Evolutionary conservation across 2,329 filamentous ascomycete genomes (phyloP).

Genomic region (Lecanicillium sp.): DNA sequence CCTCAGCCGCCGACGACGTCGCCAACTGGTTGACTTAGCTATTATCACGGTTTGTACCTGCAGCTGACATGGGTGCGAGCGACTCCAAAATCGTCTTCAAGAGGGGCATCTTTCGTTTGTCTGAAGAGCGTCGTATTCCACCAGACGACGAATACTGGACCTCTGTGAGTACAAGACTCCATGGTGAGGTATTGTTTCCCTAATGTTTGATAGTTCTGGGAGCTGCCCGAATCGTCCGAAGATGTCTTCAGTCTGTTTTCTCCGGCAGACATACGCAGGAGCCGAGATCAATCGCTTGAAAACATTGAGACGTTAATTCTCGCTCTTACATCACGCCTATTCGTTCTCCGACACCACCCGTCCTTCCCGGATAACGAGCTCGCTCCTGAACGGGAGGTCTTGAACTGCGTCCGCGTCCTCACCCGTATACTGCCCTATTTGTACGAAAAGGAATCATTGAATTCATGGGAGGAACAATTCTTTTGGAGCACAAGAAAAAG

Average conservation of each 20-base stretch:
- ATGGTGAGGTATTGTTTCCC: conserved; percentile 8
- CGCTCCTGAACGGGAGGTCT: conserved; percentile 76
- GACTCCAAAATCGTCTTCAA: conserved; percentile 99
- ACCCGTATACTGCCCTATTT: conserved; percentile 85
- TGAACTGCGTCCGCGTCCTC: conserved; percentile 90
- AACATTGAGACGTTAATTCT: conserved; percentile 87
- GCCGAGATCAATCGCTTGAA: conserved; percentile 73
- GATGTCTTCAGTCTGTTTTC: conserved; percentile 97
- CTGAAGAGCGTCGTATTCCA: conserved; percentile 81
- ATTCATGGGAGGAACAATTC: conserved; percentile 83
- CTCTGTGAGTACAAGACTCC: conserved; percentile 52
- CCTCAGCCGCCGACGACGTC: no score
- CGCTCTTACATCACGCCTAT: conserved; percentile 74
- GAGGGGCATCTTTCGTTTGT: conserved; percentile 92
- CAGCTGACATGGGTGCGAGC: conserved; percentile 75
- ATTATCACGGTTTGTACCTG: conserved; percentile 9
- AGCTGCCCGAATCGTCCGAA: conserved; percentile 88
- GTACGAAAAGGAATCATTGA: conserved; percentile 79
- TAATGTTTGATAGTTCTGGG: conserved; percentile 68
- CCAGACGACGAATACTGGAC: conserved; percentile 90
- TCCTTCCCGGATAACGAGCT: conserved; percentile 83
- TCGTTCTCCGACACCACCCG: conserved; percentile 75
- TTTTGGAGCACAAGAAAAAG: conserved; percentile 78
- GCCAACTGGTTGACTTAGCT: conserved; percentile 4
- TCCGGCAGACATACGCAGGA: conserved; percentile 77